Evolutionary conservation across 495 filamentous ascomycete genomes (phyloP).

Genomic region (Xylaria sp.): DNA sequence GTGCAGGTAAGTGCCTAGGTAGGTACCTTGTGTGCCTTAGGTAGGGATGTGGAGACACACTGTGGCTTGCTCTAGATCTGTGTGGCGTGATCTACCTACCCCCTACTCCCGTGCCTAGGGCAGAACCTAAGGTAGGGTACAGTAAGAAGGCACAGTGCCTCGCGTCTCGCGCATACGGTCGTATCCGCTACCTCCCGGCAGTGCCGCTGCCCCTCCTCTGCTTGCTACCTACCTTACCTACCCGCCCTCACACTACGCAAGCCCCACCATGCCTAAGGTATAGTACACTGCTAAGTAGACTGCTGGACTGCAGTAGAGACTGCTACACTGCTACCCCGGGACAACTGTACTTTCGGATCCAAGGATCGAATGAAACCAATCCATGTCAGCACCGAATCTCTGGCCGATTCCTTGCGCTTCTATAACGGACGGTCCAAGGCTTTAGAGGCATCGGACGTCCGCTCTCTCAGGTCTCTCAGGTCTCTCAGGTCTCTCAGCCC

Average conservation of each 20-base stretch:
- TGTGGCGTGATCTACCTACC: slow-evolving; percentile 6
- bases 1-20: slow-evolving; percentile 3
- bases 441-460: slow-evolving; percentile 11
- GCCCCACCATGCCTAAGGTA: slow-evolving; percentile 25
- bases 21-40: not conserved
- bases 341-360: slow-evolving; percentile 8
- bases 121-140: too few species aligned
- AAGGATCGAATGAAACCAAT: not conserved
- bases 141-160: too few species aligned
- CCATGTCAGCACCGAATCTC: slow-evolving; percentile 26
- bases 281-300: too few species aligned
- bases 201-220: slow-evolving; percentile 10
- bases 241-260: not conserved
- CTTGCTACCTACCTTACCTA: slow-evolving; percentile 6
- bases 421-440: slow-evolving; percentile 13
- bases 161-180: too few species aligned
- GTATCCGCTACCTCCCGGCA: slow-evolving; percentile 11
- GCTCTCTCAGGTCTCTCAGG: too few species aligned
- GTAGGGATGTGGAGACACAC: too few species aligned
- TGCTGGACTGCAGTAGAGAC: too few species aligned
- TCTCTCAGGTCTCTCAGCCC: too few species aligned
- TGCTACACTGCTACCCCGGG: not conserved
- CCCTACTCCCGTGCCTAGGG: too few species aligned
- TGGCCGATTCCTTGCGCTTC: slow-evolving; percentile 28
- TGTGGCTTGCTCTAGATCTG: not conserved